These are phyloP conservation scores for Colletotrichum salicis DNA, from an alignment of 2,329 filamentous ascomycete species.

Conservation along the genomic window DNA sequence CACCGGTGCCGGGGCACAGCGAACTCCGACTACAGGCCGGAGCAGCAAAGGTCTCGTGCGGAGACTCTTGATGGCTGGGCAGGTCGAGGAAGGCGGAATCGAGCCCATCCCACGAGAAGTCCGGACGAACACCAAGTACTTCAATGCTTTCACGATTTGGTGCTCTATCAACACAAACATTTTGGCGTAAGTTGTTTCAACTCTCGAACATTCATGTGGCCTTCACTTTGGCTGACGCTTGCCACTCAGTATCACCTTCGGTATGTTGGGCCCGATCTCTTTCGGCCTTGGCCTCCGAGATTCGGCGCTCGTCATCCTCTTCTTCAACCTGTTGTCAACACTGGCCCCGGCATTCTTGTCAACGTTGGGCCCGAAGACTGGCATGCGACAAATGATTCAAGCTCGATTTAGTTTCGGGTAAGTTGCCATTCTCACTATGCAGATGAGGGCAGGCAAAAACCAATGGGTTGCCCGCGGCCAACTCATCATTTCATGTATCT, in stretches of 20 bases:
- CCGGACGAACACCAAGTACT: constrained; percentile 43
- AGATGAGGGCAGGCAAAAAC: not conserved
- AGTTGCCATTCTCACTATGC: not conserved
- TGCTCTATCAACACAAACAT: constrained; percentile 46
- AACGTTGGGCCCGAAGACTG: constrained; percentile 55
- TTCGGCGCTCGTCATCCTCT: constrained; percentile 56
- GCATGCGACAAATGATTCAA: constrained; percentile 59
- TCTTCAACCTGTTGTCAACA: constrained; percentile 55
- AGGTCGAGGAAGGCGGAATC: constrained; percentile 44
- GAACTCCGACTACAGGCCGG: not conserved
- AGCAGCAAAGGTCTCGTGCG: constrained; percentile 15
- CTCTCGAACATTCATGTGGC: not conserved
- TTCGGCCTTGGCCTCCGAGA: constrained; percentile 54
- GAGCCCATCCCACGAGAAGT: constrained; percentile 44
- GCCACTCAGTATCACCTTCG: constrained; percentile 49
- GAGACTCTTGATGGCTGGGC: constrained; percentile 28
- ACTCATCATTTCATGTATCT: not conserved
- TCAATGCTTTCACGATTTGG: constrained; percentile 46
- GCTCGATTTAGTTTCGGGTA: constrained; percentile 49
- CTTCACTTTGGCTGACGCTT: not conserved
- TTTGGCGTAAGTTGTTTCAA: constrained; percentile 40
- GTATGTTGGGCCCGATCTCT: constrained; percentile 57
- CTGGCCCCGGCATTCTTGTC: constrained; percentile 53
- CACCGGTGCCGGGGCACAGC: not conserved
- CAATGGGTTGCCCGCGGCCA: not conserved